These are phyloP conservation scores for Alternaria viburni DNA, from an alignment of 2,329 filamentous ascomycete genomes.

Conservation along the genomic window DNA sequence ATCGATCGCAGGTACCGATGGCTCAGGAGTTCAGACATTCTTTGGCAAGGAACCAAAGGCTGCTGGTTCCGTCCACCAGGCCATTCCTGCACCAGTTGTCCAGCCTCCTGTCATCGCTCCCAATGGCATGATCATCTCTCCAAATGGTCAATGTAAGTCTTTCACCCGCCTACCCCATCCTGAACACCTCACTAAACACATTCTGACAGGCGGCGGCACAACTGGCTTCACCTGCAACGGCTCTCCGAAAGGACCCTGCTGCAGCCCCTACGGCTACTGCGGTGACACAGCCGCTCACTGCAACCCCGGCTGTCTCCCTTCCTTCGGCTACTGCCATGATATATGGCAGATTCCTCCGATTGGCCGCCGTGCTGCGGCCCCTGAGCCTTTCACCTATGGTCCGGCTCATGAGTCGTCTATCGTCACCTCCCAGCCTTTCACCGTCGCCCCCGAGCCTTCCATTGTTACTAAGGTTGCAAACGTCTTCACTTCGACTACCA, in stretches of 20 bases:
- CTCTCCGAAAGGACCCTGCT: constrained; percentile 1
- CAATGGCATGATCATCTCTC: neutral
- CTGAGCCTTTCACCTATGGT: neutral
- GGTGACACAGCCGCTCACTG: constrained; percentile 24
- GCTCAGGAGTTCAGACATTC: constrained; percentile 11
- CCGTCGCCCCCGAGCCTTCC: neutral
- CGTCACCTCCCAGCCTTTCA: neutral
- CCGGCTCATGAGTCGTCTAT: neutral
- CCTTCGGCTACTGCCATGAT: constrained; percentile 7
- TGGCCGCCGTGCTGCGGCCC: neutral
- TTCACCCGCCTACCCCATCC: neutral
- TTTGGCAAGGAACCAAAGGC: neutral
- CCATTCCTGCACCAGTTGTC: neutral
- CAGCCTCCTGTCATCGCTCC: neutral
- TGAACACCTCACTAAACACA: neutral
- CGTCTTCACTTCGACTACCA: neutral
- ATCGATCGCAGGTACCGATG: constrained; percentile 10
- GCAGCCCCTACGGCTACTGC: constrained; percentile 7
- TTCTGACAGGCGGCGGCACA: neutral
- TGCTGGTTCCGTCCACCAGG: neutral
- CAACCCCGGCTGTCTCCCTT: constrained; percentile 22
- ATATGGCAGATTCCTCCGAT: neutral
- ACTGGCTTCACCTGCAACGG: constrained; percentile 4
- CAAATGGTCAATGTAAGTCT: constrained; percentile 2
- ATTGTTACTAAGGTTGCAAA: neutral